Evolutionary conservation across 2,329 filamentous ascomycete genomes (phyloP).

Genomic region (Talaromyces sp.): DNA sequence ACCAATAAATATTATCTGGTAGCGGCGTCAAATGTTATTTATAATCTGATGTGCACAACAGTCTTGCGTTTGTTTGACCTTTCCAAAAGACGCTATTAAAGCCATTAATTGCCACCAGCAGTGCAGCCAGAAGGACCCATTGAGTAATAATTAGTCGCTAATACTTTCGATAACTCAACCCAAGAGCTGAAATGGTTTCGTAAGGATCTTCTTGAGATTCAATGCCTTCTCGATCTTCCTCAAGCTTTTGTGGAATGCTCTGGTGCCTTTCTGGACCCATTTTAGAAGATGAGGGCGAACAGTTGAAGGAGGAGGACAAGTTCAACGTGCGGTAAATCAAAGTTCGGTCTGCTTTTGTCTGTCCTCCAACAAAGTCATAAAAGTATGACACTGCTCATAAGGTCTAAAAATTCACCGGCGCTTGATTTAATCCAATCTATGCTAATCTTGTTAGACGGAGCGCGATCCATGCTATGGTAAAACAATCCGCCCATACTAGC

Average conservation of each 20-base stretch:
- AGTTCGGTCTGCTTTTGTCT: too few species aligned
- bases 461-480: too few species aligned
- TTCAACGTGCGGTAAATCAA: too few species aligned
- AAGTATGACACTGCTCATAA: too few species aligned
- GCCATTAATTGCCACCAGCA: background rate
- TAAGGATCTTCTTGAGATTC: background rate
- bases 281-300: background rate
- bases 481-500: too few species aligned
- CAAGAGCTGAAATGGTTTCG: background rate
- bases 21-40: background rate
- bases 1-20: background rate
- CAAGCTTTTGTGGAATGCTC: background rate
- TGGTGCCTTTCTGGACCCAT: background rate
- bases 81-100: background rate
- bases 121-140: background rate
- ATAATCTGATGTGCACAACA: background rate
- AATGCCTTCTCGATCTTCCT: background rate
- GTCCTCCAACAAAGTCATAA: too few species aligned
- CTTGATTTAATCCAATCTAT: too few species aligned
- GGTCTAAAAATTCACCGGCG: too few species aligned
- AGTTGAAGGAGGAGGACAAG: background rate
- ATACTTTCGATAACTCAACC: background rate
- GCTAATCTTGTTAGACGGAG: too few species aligned
- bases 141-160: background rate
- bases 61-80: background rate